Conservation (phyloP, 2,329 filamentous ascomycete species). For the Fusarium citri region DNA sequence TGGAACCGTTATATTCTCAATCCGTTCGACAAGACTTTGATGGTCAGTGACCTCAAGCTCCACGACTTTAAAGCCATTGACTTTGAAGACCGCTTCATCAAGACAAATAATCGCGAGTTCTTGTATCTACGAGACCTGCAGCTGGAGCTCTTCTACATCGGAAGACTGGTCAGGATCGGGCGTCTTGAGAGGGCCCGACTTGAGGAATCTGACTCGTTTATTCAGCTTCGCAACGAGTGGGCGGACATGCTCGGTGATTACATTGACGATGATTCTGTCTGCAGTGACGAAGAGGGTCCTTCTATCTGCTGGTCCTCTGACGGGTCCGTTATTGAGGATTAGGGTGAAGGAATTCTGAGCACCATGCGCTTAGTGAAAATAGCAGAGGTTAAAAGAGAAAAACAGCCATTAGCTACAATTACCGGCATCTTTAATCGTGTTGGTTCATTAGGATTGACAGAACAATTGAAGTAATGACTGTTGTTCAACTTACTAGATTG, state of each 20-base stretch:
- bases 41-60: not conserved
- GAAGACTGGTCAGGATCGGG: slow-evolving; percentile 7
- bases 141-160: not conserved
- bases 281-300: not conserved
- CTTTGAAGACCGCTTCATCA: not conserved
- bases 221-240: slow-evolving; percentile 18
- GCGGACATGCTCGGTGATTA: not conserved
- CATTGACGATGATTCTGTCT: not conserved
- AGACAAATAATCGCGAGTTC: too few species aligned
- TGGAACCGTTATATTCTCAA: slow-evolving; percentile 32
- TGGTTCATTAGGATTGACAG: not conserved
- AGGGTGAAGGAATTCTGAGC: not conserved
- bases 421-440: not conserved
- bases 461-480: not conserved
- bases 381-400: not conserved
- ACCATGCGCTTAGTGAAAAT: not conserved
- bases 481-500: not conserved
- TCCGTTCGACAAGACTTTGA: not conserved
- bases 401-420: not conserved
- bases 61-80: not conserved
- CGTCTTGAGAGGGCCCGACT: slow-evolving; percentile 24
- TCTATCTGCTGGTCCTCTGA: not conserved
- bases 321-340: not conserved
- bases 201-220: slow-evolving; percentile 12
- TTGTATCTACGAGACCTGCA: not conserved